Evolutionary conservation across 108 stramenopile species (phyloP), one percentile per base, ranked within the genome.

Genomic region (Conticribra guillardii): DNA sequence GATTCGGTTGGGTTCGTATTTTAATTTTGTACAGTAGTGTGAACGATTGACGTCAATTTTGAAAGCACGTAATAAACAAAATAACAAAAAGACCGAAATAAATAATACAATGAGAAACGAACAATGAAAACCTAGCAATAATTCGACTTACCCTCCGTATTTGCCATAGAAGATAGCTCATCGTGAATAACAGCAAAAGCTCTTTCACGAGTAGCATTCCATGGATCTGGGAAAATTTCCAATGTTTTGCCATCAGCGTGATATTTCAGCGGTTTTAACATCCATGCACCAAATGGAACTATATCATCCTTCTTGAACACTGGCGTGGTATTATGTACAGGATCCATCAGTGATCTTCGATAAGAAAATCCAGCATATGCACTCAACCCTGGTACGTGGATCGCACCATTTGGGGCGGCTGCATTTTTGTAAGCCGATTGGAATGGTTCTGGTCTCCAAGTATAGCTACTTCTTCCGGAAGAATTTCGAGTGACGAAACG

Each of bases 321-420:
- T n/a, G 88, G 78, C 11, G 86, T 82, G 5, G 89, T 89, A 41
- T 82, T 83, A 48, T 90, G 89, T 5, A 93, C 76, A 0, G 92
- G 92, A 81, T 93, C 83, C 19, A 93, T 73, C 48, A 93, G 67
- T 24, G 77, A 82, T 64, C 92, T 80, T 26, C 88, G 84, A 51
- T 88, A 93, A 3, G 83, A 70, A 62, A 87, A 87, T 21, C 92
- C 92, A 2, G 92, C 82, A 76, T 93, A 93, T 0, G 86, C 68
- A 2, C 85, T 73, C 56, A 93, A 69, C 24, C 92, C 92, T 32
- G 92, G 87, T 16, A 93, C 33, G 46, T 89, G 82, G 29, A 93
- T 76, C 1, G 80, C 71, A 32, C 56, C 62, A 44, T 84, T 69
- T 4, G 71, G 69, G 5, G 37, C 37, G 37, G 37, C n/a, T 26